A percentile compares a stretch with the other conserved stretches of the same genome.
Conservation (phyloP, 2,329 filamentous ascomycete genomes). For the Aureobasidium sp. region DNA sequence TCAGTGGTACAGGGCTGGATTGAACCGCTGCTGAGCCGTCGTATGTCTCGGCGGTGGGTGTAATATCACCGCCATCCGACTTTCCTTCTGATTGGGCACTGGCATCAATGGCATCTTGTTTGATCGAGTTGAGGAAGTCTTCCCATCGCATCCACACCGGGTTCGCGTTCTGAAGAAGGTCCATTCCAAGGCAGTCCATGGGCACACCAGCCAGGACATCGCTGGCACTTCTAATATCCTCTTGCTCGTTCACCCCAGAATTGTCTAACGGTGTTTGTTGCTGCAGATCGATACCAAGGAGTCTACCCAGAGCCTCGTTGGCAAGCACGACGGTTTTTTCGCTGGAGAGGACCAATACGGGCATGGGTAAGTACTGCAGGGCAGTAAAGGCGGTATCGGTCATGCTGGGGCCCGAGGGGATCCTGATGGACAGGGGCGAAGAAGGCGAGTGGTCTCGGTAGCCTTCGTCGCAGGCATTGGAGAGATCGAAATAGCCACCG, state of each 20-base stretch:
- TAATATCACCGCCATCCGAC: constrained; percentile 17
- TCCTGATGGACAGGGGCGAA: constrained; percentile 26
- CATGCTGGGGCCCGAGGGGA: constrained; percentile 27
- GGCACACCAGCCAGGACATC: constrained; percentile 60
- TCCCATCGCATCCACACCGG: constrained; percentile 47
- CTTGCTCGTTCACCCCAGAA: constrained; percentile 27
- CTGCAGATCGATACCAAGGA: constrained; percentile 54
- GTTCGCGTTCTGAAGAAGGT: constrained; percentile 62
- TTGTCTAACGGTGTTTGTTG: constrained; percentile 24
- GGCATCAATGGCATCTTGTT: constrained; percentile 32
- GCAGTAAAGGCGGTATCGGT: constrained; percentile 54
- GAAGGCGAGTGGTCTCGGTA: constrained; percentile 15
- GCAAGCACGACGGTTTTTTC: constrained; percentile 65
- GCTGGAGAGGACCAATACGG: constrained; percentile 60
- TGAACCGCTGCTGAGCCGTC: neutral
- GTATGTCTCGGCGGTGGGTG: constrained; percentile 13
- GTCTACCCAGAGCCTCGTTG: constrained; percentile 66
- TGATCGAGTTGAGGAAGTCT: constrained; percentile 39
- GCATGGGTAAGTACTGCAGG: constrained; percentile 67
- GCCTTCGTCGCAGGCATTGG: constrained; percentile 15
- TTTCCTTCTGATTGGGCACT: constrained; percentile 3
- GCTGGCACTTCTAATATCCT: constrained; percentile 37
- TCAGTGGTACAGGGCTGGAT: constrained; percentile 12
- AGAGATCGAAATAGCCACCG: constrained; percentile 17
- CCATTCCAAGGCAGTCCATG: constrained; percentile 63